A percentile compares a stretch with the other conserved stretches of the same genome.
Evolutionary conservation across 2,329 filamentous ascomycete species (phyloP).

Genomic region (Parastagonospora avenae): DNA sequence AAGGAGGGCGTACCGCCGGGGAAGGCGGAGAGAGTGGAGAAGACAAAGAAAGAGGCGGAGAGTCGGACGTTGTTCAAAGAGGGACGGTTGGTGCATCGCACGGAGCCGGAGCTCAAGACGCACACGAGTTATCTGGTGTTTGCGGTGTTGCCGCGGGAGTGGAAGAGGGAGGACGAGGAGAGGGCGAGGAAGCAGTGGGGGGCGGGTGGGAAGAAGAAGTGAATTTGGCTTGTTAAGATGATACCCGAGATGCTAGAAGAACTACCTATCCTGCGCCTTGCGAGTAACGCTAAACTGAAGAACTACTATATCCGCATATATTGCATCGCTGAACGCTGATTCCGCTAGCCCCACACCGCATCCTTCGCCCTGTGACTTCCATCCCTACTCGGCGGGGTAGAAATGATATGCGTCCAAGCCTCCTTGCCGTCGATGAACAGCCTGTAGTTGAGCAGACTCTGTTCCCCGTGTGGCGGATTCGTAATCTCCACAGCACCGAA

Average conservation of each 20-base stretch:
- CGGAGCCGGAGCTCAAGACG: slow-evolving; percentile 88
- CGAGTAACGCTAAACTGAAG: neutral
- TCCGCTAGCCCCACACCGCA: slow-evolving; percentile 50
- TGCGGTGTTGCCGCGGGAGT: slow-evolving; percentile 83
- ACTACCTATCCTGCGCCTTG: neutral
- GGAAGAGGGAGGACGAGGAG: slow-evolving; percentile 81
- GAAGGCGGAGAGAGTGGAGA: slow-evolving; percentile 38
- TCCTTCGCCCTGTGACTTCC: slow-evolving; percentile 51
- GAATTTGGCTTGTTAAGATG: neutral
- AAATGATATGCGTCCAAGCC: slow-evolving; percentile 68
- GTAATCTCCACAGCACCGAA: slow-evolving; percentile 84
- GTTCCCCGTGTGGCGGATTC: slow-evolving; percentile 65
- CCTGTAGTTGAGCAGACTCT: slow-evolving; percentile 77
- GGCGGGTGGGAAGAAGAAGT: neutral
- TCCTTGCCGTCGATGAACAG: slow-evolving; percentile 83
- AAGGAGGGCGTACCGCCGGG: slow-evolving; percentile 24
- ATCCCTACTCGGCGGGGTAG: slow-evolving; percentile 48
- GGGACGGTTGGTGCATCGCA: slow-evolving; percentile 77
- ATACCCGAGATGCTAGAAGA: neutral
- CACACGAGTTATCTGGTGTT: slow-evolving; percentile 98
- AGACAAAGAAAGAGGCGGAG: slow-evolving; percentile 35
- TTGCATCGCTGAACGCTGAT: neutral
- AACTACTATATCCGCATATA: neutral
- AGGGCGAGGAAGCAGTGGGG: slow-evolving; percentile 57
- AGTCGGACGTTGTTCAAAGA: slow-evolving; percentile 64